phyloP scores from a whole-genome alignment of 1,284 basidiomycete genomes.

The Moesziomyces aphidis region DNA sequence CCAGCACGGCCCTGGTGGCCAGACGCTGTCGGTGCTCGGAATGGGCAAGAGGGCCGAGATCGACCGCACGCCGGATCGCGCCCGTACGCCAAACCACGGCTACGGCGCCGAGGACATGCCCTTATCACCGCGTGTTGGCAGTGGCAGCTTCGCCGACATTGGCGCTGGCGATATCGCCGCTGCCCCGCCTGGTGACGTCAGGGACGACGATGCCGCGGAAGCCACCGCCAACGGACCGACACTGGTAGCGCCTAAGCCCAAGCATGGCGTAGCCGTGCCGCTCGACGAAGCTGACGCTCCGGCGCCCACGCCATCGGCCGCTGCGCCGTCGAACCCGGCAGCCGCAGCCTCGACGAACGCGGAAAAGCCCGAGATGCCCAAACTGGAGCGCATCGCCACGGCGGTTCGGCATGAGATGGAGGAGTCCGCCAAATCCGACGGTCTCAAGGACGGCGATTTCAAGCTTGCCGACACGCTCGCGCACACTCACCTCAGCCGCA shows the following conservation, averaged over 20 bases:
- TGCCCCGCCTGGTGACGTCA: constrained; percentile 36
- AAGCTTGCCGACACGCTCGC: constrained; percentile 60
- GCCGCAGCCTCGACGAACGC: not conserved
- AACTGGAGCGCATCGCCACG: constrained; percentile 50
- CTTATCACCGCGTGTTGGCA: constrained; percentile 32
- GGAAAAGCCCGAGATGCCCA: constrained; percentile 41
- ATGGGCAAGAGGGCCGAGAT: constrained; percentile 30
- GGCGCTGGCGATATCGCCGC: constrained; percentile 36
- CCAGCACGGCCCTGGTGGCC: constrained; percentile 48
- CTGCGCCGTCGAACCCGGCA: constrained; percentile 5
- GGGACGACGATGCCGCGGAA: constrained; percentile 2
- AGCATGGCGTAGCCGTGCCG: constrained; percentile 33
- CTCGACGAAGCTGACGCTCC: constrained; percentile 26
- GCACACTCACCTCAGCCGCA: constrained; percentile 28
- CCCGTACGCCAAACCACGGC: constrained; percentile 45
- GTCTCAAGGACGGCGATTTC: constrained; percentile 59
- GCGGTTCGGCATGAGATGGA: constrained; percentile 55
- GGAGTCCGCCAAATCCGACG: constrained; percentile 56
- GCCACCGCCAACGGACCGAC: constrained; percentile 2
- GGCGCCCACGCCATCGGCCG: constrained; percentile 20
- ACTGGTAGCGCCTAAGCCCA: constrained; percentile 36
- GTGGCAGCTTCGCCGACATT: constrained; percentile 25
- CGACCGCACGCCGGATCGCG: constrained; percentile 39
- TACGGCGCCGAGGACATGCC: constrained; percentile 27
- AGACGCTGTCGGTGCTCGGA: constrained; percentile 50